Evolutionary conservation across 768 basidiomycete genomes (phyloP).

Genomic region (Mycena amicta): DNA sequence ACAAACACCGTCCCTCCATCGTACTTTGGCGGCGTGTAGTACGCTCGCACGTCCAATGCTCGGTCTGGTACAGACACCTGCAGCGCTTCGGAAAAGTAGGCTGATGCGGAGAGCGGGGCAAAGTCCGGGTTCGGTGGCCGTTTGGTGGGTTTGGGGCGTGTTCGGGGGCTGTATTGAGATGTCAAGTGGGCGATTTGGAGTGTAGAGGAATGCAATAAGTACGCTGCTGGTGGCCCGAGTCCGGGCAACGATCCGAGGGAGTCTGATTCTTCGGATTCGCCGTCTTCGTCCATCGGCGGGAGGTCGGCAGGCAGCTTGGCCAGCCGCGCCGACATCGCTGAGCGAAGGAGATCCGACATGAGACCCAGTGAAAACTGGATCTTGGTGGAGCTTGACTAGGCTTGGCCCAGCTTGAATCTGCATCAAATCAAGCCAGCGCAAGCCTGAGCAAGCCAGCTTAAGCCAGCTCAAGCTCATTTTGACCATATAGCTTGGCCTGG

Average conservation of each 20-base stretch:
- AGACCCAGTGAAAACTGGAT: too few species aligned
- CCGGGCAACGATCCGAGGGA: slow-evolving; percentile 63
- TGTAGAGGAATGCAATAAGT: slow-evolving; percentile 45
- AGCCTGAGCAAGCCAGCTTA: too few species aligned
- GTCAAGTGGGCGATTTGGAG: too few species aligned
- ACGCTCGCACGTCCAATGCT: slow-evolving; percentile 72
- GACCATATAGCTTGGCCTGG: too few species aligned
- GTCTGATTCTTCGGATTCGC: slow-evolving; percentile 47
- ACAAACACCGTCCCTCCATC: slow-evolving; percentile 71
- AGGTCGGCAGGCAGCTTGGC: slow-evolving; percentile 66
- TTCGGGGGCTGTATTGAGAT: slow-evolving; percentile 24
- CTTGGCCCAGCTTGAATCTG: too few species aligned
- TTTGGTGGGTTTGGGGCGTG: slow-evolving; percentile 36
- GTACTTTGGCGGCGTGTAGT: slow-evolving; percentile 74
- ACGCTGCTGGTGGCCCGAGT: slow-evolving; percentile 66
- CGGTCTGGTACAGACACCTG: slow-evolving; percentile 69
- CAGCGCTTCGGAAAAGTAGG: slow-evolving; percentile 78
- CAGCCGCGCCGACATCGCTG: slow-evolving; percentile 74
- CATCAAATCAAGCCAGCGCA: too few species aligned
- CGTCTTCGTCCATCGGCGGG: slow-evolving; percentile 44
- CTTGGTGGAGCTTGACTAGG: too few species aligned
- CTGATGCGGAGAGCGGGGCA: slow-evolving; percentile 74
- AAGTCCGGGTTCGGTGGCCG: slow-evolving; percentile 59
- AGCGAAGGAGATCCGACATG: slow-evolving; percentile 78
- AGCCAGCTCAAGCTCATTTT: too few species aligned